These are phyloP conservation scores for Neurospora sp. DNA, from an alignment of 2,329 filamentous ascomycete species.

Conservation along the genomic window DNA sequence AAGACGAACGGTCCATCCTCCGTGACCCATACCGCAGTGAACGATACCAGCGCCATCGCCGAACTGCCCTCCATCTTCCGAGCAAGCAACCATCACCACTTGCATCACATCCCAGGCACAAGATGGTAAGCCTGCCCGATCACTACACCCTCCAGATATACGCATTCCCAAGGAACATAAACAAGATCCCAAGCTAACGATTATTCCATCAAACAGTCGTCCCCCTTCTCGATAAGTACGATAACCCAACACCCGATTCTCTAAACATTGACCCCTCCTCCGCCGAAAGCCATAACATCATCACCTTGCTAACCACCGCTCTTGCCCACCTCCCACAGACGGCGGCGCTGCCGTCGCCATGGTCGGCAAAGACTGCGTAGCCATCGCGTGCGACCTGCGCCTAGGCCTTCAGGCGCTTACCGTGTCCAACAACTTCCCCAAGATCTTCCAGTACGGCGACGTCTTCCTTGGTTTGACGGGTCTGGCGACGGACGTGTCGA, in stretches of 20 bases:
- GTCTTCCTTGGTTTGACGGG: slow-evolving; percentile 94
- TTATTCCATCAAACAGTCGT: slow-evolving; percentile 46
- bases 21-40: neutral
- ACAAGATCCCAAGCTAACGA: slow-evolving; percentile 23
- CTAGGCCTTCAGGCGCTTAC: slow-evolving; percentile 94
- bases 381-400: slow-evolving; percentile 97
- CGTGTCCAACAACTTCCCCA: slow-evolving; percentile 99
- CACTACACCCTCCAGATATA: neutral
- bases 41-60: neutral
- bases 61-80: neutral
- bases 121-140: slow-evolving; percentile 23
- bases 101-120: slow-evolving; percentile 10
- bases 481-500: slow-evolving; percentile 89
- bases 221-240: slow-evolving; percentile 92
- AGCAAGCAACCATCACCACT: slow-evolving; percentile 1
- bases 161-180: slow-evolving; percentile 4
- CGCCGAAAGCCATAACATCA: neutral
- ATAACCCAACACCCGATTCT: slow-evolving; percentile 9
- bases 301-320: slow-evolving; percentile 1
- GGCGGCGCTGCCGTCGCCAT: slow-evolving; percentile 96
- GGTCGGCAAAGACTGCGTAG: slow-evolving; percentile 99
- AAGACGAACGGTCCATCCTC: neutral
- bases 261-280: slow-evolving; percentile 1
- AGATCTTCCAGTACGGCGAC: slow-evolving; percentile 96
- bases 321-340: slow-evolving; percentile 31